These are phyloP conservation scores for Aspergillus novofumigatus DNA, from an alignment of 2,329 filamentous ascomycete species.

Conservation along the genomic window DNA sequence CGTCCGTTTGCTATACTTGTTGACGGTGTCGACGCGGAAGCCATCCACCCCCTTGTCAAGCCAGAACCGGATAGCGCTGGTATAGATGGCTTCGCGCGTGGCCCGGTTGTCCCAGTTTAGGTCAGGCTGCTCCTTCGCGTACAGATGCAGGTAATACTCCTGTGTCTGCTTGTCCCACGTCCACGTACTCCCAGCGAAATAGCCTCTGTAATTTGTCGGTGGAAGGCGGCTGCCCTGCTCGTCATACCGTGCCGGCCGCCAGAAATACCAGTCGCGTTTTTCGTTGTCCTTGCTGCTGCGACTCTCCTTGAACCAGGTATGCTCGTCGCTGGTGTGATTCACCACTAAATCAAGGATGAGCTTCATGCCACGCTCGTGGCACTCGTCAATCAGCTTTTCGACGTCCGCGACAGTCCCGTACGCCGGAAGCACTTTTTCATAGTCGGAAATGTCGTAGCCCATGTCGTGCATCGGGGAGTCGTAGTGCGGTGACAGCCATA, in stretches of 20 bases:
- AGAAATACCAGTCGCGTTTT: conserved; percentile 63
- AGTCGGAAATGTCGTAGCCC: conserved; percentile 67
- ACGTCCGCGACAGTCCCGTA: conserved; percentile 62
- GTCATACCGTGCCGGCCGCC: conserved; percentile 44
- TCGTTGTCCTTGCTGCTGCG: conserved; percentile 53
- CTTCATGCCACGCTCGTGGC: conserved; percentile 58
- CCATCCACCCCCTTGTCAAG: conserved; percentile 65
- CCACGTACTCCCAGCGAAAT: conserved; percentile 61
- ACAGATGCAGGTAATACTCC: conserved; percentile 71
- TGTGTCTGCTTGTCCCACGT: conserved; percentile 63
- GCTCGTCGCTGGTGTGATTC: conserved; percentile 67
- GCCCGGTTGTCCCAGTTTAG: conserved; percentile 71
- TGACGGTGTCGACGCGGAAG: conserved; percentile 66
- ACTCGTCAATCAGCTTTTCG: conserved; percentile 52
- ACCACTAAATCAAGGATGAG: conserved; percentile 68
- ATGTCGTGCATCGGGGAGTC: conserved; percentile 63
- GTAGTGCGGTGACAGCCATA: conserved; percentile 66
- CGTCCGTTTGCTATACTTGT: conserved; percentile 53
- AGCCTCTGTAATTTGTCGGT: conserved; percentile 67
- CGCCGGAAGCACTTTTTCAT: conserved; percentile 55
- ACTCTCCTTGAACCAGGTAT: conserved; percentile 64
- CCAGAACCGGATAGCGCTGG: conserved; percentile 69
- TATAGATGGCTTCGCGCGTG: conserved; percentile 62
- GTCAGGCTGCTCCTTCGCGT: conserved; percentile 68
- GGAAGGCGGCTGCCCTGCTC: conserved; percentile 56